phyloP scores from a whole-genome alignment of 768 basidiomycete species.

The Guyanaporus albipodus region DNA sequence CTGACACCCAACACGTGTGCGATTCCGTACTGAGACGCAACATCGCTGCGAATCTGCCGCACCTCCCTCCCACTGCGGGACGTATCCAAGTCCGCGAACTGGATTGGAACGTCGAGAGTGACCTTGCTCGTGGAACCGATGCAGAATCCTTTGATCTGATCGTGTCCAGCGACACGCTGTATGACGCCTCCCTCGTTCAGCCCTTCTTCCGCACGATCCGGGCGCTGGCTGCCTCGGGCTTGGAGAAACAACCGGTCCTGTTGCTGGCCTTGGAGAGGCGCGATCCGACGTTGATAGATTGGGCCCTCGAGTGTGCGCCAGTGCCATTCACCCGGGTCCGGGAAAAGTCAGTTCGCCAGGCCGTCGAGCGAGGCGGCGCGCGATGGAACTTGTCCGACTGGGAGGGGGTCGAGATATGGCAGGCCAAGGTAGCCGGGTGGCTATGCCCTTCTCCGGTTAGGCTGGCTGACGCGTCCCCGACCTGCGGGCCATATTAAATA shows the following conservation, averaged over 20 bases:
- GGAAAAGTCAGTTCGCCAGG: conserved; percentile 53
- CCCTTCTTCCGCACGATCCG: conserved; percentile 71
- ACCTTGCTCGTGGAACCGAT: conserved; percentile 37
- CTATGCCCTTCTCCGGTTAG: conserved; percentile 13
- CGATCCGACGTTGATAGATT: conserved; percentile 62
- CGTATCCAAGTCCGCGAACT: conserved; percentile 57
- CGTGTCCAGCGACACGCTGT: conserved; percentile 81
- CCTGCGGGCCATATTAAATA: too few species aligned
- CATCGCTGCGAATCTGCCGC: conserved; percentile 44
- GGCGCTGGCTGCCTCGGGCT: conserved; percentile 37
- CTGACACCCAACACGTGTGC: conserved; percentile 66
- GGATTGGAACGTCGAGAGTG: conserved; percentile 62
- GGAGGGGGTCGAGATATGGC: conserved; percentile 83
- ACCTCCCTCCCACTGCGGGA: conserved; percentile 36
- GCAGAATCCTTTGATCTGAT: conserved; percentile 81
- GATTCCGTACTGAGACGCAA: conserved; percentile 60
- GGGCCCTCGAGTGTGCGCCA: conserved; percentile 54
- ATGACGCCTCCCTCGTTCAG: conserved; percentile 52
- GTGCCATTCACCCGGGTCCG: conserved; percentile 59
- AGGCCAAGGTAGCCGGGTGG: conserved; percentile 2
- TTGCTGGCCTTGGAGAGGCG: conserved; percentile 70
- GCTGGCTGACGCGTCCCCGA: conserved; percentile 30
- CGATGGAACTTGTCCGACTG: conserved; percentile 68
- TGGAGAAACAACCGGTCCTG: conserved; percentile 3
- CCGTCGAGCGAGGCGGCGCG: conserved; percentile 53